Evolutionary conservation across 1,284 basidiomycete genomes (phyloP), one percentile per base, ranked within the genome.

Genomic region (Abortiporus biennis): DNA sequence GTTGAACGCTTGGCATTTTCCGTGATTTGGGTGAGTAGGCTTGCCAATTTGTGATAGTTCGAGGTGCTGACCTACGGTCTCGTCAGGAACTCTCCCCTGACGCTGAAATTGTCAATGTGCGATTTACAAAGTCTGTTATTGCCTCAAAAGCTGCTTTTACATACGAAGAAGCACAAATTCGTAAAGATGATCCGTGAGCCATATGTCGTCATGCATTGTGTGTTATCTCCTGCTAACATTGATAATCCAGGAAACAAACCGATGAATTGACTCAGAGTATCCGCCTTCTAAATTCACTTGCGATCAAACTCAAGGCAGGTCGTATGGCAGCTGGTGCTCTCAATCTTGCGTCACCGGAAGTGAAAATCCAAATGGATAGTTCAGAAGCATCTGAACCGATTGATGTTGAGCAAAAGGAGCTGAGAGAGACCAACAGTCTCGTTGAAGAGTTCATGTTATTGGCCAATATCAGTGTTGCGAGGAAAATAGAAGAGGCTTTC

Each of bases 371-470:
- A 53, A 73, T 99, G 22, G 91, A 96, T 58, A 92, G 85, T 48
- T 71, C 91, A 2, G 96, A 99, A 62, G 88, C 87, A 1, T 87
- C 90, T 0, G 95, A 93, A 43, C 96, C 96, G 0, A 91, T 98
- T 49, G 95, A 98, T 52, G 94, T 99, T 3, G 94, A 98, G 66
- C 93, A 96, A 61, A 99, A 99, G 63, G 85, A 93, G 56, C 63
- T 90, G 57, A 69, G 78, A 25, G 94, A 99, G 67, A 99, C 96
- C 9, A 99, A 99, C 61, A 93, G 88, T 50, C 69, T 99, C 8
- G 96, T 99, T 1, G 96, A 99, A 61, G 96, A 99, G 65, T 99
- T 99, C 64, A 99, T 99, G 96, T 69, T 99, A 48, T 78, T 99
- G 44, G 96, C 96, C 21, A 99, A 99, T 57, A 89, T 96, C 52